Evolutionary conservation across 805 yeast species (phyloP).

Genomic region (Candida railenensis): DNA sequence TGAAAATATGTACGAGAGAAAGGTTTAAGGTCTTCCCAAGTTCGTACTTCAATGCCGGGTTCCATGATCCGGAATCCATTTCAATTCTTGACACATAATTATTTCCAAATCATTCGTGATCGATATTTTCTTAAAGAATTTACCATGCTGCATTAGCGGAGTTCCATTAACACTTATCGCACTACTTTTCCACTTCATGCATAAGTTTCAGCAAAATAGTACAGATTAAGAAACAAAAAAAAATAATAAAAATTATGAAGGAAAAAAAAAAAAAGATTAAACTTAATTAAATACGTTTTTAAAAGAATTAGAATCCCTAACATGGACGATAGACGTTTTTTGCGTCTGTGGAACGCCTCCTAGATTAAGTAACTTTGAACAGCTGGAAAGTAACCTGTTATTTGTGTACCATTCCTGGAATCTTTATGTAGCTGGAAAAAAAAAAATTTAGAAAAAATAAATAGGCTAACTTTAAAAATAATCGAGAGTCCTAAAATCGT

Average conservation of each 20-base stretch:
- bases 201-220: not conserved
- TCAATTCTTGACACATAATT: no score
- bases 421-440: not conserved
- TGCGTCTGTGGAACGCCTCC: not conserved
- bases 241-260: not conserved
- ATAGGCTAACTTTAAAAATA: not conserved
- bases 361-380: not conserved
- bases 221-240: not conserved
- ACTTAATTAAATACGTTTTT: not conserved
- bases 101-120: no score
- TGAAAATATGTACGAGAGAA: no score
- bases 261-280: not conserved
- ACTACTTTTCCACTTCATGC: not conserved
- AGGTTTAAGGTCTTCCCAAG: no score
- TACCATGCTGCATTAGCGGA: not conserved
- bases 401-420: not conserved
- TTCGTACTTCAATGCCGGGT: no score
- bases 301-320: not conserved
- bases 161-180: not conserved
- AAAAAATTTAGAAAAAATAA: no score
- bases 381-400: not conserved
- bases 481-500: not conserved
- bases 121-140: not conserved
- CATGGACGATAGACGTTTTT: constrained; percentile 1
- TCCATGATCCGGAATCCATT: no score